Conservation (phyloP, 129 eudicot species). For the Flaveria ramosissima region DNA sequence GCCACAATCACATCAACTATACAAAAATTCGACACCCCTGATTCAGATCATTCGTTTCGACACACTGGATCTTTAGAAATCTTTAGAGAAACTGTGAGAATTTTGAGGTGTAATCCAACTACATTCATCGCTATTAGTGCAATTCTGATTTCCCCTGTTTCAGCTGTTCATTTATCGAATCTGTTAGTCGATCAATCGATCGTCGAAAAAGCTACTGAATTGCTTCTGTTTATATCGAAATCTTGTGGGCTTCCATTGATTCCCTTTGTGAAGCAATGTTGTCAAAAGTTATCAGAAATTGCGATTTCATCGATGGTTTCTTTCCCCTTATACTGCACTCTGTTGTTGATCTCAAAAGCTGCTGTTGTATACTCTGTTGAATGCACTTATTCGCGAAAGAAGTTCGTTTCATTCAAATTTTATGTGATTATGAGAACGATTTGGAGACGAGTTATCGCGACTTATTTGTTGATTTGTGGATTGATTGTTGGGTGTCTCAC, state of each 20-base stretch:
- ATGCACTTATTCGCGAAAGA: slow-evolving; percentile 67
- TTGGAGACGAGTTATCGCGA: slow-evolving; percentile 64
- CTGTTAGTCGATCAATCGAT: slow-evolving; percentile 55
- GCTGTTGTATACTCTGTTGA: slow-evolving; percentile 83
- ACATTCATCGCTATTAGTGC: slow-evolving; percentile 57
- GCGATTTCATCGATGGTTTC: slow-evolving; percentile 50
- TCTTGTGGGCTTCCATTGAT: slow-evolving; percentile 64
- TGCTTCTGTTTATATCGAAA: slow-evolving; percentile 52
- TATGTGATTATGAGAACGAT: slow-evolving; percentile 42
- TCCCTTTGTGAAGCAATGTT: slow-evolving; percentile 62
- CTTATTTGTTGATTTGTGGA: slow-evolving; percentile 59
- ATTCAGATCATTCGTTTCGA: slow-evolving; percentile 38
- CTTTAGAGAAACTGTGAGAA: slow-evolving; percentile 59
- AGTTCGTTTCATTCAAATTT: slow-evolving; percentile 46
- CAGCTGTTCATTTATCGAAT: slow-evolving; percentile 59
- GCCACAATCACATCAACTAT: neutral
- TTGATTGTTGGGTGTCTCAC: slow-evolving; percentile 55
- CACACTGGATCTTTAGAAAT: slow-evolving; percentile 61
- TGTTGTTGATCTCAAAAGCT: slow-evolving; percentile 65
- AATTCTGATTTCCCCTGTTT: slow-evolving; percentile 67
- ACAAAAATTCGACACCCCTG: neutral
- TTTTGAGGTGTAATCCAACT: slow-evolving; percentile 49
- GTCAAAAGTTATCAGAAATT: slow-evolving; percentile 59
- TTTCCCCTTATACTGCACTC: slow-evolving; percentile 64
- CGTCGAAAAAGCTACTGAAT: slow-evolving; percentile 43